These are phyloP conservation scores for Besnoitia besnoiti DNA, from an alignment of 169 alveolate species.

Conservation along the genomic window DNA sequence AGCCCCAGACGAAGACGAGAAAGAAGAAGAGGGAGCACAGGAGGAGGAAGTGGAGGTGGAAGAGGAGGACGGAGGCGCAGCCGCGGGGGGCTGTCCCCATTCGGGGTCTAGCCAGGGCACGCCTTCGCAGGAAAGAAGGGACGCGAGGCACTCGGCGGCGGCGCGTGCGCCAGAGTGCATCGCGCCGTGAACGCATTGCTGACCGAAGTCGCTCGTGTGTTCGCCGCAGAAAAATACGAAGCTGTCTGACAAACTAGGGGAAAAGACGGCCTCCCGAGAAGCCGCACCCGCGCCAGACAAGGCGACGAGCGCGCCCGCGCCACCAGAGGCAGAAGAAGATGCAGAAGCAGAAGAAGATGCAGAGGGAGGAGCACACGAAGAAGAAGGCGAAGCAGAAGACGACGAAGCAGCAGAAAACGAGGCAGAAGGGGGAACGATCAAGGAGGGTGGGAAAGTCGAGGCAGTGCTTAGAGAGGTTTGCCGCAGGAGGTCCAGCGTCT, in stretches of 20 bases:
- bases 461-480: neutral
- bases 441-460: no score
- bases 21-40: neutral
- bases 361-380: no score
- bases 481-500: neutral
- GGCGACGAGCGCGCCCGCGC: no score
- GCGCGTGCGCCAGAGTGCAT: constrained; percentile 68
- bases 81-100: constrained; percentile 34
- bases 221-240: constrained; percentile 57
- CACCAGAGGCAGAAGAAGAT: neutral
- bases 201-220: constrained; percentile 62
- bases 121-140: constrained; percentile 26
- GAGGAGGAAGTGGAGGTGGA: neutral
- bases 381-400: no score
- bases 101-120: constrained; percentile 34
- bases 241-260: constrained; percentile 28
- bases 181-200: constrained; percentile 65
- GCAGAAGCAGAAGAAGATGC: no score
- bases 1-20: neutral
- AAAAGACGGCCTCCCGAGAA: constrained; percentile 2
- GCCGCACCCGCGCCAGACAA: no score
- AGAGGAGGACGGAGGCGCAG: neutral
- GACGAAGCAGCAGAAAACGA: no score
- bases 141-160: constrained; percentile 66
- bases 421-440: no score